Conservation (phyloP, 371 early-diverging fungal species). For the Lichtheimia ramosa region DNA sequence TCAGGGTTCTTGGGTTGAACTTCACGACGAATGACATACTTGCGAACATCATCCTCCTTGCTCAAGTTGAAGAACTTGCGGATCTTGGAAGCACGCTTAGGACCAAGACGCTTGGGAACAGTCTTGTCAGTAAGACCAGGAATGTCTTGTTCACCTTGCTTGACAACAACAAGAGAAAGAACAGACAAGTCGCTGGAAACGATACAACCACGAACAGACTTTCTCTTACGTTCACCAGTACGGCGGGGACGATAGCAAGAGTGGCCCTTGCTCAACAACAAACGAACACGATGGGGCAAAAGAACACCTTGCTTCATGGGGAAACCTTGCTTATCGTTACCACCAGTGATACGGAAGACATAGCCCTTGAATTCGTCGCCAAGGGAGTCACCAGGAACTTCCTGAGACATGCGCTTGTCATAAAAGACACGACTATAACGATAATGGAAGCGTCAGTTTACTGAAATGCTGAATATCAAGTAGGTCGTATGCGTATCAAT, state of each 20-base stretch:
- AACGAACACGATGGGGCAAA: slow-evolving; percentile 92
- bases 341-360: slow-evolving; percentile 99
- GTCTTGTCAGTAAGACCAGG: slow-evolving; percentile 96
- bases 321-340: slow-evolving; percentile 99
- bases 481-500: too few species aligned
- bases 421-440: slow-evolving; percentile 87
- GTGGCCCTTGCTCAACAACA: slow-evolving; percentile 96
- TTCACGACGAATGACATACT: slow-evolving; percentile 98
- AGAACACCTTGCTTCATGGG: slow-evolving; percentile 98
- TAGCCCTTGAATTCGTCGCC: slow-evolving; percentile 99
- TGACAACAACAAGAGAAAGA: slow-evolving; percentile 93
- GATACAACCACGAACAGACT: slow-evolving; percentile 99
- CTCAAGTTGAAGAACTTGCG: slow-evolving; percentile 96
- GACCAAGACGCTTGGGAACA: slow-evolving; percentile 95
- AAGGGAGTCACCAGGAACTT: slow-evolving; percentile 95
- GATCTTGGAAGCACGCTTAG: slow-evolving; percentile 99
- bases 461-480: too few species aligned
- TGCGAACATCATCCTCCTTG: slow-evolving; percentile 98
- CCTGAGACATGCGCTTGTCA: slow-evolving; percentile 97
- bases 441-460: too few species aligned
- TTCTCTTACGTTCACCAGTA: slow-evolving; percentile 98
- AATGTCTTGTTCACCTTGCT: slow-evolving; percentile 96
- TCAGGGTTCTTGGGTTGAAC: slow-evolving; percentile 84
- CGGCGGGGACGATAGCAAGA: slow-evolving; percentile 99
- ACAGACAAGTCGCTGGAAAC: slow-evolving; percentile 96